A percentile compares a stretch with the other conserved stretches of the same genome.
Evolutionary conservation across 139 green algal species (phyloP).

Genomic region (Chlorella vulgaris): DNA sequence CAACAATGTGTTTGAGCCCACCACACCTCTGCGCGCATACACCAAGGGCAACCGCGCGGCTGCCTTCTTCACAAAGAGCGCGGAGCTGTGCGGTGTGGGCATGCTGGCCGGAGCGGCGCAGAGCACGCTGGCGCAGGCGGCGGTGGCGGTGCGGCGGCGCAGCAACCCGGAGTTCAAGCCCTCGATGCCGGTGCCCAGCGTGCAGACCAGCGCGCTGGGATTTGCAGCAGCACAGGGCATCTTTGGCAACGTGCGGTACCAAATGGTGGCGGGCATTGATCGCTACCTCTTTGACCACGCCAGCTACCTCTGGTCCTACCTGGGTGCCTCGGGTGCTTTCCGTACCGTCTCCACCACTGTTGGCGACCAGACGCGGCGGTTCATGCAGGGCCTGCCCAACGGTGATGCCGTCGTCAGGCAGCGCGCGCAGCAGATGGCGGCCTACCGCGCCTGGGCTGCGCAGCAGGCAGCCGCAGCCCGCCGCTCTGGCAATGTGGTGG

Average conservation of each 20-base stretch:
- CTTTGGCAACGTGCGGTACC: slow-evolving; percentile 90
- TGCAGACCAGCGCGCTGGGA: slow-evolving; percentile 66
- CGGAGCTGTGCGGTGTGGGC: slow-evolving; percentile 90
- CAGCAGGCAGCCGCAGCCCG: slow-evolving; percentile 11
- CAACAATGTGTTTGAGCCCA: slow-evolving; percentile 86
- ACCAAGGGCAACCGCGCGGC: slow-evolving; percentile 60
- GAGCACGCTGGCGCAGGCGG: slow-evolving; percentile 46
- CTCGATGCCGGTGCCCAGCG: slow-evolving; percentile 71
- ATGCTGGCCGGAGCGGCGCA: slow-evolving; percentile 62
- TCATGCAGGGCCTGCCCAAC: slow-evolving; percentile 41
- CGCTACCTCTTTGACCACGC: slow-evolving; percentile 84
- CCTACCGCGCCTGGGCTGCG: slow-evolving; percentile 8
- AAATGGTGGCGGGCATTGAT: slow-evolving; percentile 92
- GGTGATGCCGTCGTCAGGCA: slow-evolving; percentile 10
- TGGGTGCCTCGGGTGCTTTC: slow-evolving; percentile 49
- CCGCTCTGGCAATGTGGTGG: not conserved
- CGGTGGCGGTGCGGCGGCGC: slow-evolving; percentile 39
- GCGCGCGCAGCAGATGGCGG: not conserved
- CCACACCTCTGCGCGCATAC: slow-evolving; percentile 83
- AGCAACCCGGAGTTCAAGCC: slow-evolving; percentile 77
- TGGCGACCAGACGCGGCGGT: slow-evolving; percentile 48
- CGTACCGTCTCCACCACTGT: slow-evolving; percentile 41
- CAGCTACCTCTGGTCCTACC: slow-evolving; percentile 79
- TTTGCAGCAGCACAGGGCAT: slow-evolving; percentile 84
- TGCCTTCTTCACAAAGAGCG: slow-evolving; percentile 81